A percentile compares a stretch with the other conserved stretches of the same genome.
Conservation (phyloP, 371 early-diverging fungal genomes). For the Circinella umbellata region DNA sequence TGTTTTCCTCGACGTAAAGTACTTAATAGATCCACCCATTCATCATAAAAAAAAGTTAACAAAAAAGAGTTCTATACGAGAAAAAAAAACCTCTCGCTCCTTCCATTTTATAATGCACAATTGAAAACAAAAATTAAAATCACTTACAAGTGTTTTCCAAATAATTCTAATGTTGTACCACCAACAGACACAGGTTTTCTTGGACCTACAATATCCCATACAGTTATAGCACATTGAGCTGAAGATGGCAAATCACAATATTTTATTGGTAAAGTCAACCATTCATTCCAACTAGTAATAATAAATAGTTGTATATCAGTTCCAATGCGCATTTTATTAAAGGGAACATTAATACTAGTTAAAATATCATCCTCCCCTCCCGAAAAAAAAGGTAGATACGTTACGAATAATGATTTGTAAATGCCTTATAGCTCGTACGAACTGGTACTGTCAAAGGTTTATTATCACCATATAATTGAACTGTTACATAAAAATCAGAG, state of each 20-base stretch:
- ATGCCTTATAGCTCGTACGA: conserved; percentile 69
- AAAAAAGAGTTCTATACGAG: background rate
- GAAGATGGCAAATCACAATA: conserved; percentile 84
- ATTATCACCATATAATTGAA: conserved; percentile 80
- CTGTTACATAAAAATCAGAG: conserved; percentile 73
- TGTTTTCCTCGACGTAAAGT: conserved; percentile 85
- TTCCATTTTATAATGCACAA: too few relatives aligned
- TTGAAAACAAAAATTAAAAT: background rate
- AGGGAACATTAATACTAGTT: too few relatives aligned
- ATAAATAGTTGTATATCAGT: conserved; percentile 45
- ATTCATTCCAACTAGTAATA: conserved; percentile 93
- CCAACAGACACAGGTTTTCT: conserved; percentile 76
- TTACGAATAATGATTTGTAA: conserved; percentile 60
- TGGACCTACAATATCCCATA: conserved; percentile 84
- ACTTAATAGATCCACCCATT: conserved; percentile 27
- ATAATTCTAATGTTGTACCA: conserved; percentile 76
- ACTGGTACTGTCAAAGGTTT: conserved; percentile 76
- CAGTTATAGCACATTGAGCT: conserved; percentile 74
- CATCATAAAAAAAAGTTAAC: background rate
- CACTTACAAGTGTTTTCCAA: conserved; percentile 77
- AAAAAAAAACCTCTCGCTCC: too few relatives aligned
- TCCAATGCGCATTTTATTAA: too few relatives aligned
- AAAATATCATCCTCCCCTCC: too few relatives aligned
- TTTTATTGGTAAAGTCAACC: conserved; percentile 87
- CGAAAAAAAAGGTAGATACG: background rate